Evolutionary conservation across 2,329 filamentous ascomycete genomes (phyloP).

Genomic region (Trichothecium sympodiale): DNA sequence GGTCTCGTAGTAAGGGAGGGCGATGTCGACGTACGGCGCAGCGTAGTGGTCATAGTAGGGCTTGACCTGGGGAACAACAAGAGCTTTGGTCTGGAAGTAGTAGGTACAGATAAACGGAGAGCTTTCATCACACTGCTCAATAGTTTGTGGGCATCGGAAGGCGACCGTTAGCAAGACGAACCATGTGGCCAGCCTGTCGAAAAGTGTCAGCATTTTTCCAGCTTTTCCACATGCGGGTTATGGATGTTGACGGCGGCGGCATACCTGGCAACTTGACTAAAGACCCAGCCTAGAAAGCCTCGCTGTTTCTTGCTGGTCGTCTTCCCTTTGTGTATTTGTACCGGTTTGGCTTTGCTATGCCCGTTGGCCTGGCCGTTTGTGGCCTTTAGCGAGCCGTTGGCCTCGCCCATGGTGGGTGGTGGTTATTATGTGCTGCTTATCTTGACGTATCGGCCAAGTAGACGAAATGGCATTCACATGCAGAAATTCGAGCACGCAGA

Average conservation of each 20-base stretch:
- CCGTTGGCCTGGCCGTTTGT: constrained; percentile 28
- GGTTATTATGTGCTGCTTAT: no score
- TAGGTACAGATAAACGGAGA: constrained; percentile 74
- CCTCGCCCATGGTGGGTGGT: constrained; percentile 19
- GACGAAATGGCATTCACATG: no score
- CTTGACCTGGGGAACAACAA: constrained; percentile 60
- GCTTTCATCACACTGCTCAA: constrained; percentile 54
- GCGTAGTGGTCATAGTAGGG: constrained; percentile 83
- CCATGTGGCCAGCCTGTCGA: constrained; percentile 65
- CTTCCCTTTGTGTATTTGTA: constrained; percentile 9
- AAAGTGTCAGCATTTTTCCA: background rate
- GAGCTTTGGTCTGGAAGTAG: constrained; percentile 57
- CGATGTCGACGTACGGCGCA: constrained; percentile 68
- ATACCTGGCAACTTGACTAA: constrained; percentile 45
- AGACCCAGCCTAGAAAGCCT: constrained; percentile 23
- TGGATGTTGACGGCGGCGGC: constrained; percentile 5
- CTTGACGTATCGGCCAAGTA: no score
- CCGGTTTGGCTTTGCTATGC: constrained; percentile 18
- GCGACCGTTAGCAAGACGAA: constrained; percentile 71
- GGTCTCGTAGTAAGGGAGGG: constrained; percentile 61
- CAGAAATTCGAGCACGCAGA: no score
- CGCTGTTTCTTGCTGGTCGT: constrained; percentile 10
- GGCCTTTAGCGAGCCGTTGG: constrained; percentile 19
- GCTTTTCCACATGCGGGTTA: background rate
- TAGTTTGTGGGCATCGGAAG: constrained; percentile 68